phyloP scores from a whole-genome alignment of 1,139 yeast species.

The Pneumocystis murina region DNA sequence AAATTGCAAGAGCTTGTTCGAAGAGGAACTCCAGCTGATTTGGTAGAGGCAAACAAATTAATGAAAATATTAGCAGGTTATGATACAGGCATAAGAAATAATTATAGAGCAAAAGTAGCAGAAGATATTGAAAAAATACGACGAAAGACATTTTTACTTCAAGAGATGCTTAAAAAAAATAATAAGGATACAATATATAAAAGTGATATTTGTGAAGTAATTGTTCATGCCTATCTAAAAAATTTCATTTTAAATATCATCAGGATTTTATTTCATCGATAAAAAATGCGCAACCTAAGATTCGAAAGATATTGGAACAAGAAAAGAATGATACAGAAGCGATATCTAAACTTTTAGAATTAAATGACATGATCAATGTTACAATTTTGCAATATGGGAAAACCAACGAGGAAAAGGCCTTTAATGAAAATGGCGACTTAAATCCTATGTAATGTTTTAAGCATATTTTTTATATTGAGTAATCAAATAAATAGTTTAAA shows the following conservation, averaged over 20 bases:
- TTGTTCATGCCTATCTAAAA: neutral
- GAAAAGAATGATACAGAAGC: conserved; percentile 41
- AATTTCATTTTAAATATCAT: neutral
- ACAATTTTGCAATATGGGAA: conserved; percentile 49
- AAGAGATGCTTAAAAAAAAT: conserved; percentile 64
- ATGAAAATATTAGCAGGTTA: conserved; percentile 99
- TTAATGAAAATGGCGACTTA: neutral
- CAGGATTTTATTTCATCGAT: conserved; percentile 60
- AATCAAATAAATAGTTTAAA: neutral
- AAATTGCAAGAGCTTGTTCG: conserved; percentile 89
- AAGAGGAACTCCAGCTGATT: conserved; percentile 89
- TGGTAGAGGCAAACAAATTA: conserved; percentile 86
- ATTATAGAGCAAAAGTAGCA: conserved; percentile 65
- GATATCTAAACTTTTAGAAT: conserved; percentile 46
- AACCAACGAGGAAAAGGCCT: neutral
- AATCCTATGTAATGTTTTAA: neutral
- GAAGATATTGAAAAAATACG: conserved; percentile 75
- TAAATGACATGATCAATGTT: conserved; percentile 65
- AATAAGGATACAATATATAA: conserved; percentile 35
- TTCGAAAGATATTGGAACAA: conserved; percentile 56
- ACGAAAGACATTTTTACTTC: conserved; percentile 77
- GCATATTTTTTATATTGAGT: neutral
- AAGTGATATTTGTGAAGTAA: conserved; percentile 37
- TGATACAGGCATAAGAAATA: conserved; percentile 45
- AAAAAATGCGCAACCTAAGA: conserved; percentile 74